phyloP scores from a whole-genome alignment of 371 early-diverging fungal species.

The Mortierella sp. region DNA sequence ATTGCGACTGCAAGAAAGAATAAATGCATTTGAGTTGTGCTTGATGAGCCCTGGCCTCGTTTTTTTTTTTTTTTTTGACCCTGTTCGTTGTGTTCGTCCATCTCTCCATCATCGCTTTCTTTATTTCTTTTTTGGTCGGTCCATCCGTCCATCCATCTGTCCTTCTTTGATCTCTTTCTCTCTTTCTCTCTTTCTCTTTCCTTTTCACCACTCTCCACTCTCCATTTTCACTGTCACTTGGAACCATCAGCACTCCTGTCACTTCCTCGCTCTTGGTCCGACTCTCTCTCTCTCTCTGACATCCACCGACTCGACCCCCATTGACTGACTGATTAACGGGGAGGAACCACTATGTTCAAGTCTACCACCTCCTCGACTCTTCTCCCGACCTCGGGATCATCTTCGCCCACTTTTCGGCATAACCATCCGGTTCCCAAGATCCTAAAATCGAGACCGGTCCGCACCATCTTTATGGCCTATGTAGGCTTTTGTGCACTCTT shows the following conservation, averaged over 20 bases:
- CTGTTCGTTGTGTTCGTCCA: not conserved
- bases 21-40: no score
- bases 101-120: no score
- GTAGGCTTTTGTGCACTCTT: conserved; percentile 50
- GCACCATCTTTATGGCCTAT: conserved; percentile 30
- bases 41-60: no score
- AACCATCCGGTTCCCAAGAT: conserved; percentile 14
- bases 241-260: not conserved
- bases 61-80: not conserved
- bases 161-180: not conserved
- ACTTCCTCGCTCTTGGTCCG: not conserved
- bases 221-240: not conserved
- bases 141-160: not conserved
- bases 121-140: not conserved
- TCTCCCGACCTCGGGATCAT: conserved; percentile 37
- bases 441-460: conserved; percentile 31
- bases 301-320: not conserved
- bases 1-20: no score
- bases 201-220: not conserved
- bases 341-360: conserved; percentile 26
- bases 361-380: conserved; percentile 24
- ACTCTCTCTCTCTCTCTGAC: not conserved
- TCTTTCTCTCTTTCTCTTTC: not conserved
- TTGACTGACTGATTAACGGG: no score
- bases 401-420: conserved; percentile 35